Base-by-base conservation (phyloP, 2,329 filamentous ascomycete genomes). In the Fusarium verrucosum region DNA sequence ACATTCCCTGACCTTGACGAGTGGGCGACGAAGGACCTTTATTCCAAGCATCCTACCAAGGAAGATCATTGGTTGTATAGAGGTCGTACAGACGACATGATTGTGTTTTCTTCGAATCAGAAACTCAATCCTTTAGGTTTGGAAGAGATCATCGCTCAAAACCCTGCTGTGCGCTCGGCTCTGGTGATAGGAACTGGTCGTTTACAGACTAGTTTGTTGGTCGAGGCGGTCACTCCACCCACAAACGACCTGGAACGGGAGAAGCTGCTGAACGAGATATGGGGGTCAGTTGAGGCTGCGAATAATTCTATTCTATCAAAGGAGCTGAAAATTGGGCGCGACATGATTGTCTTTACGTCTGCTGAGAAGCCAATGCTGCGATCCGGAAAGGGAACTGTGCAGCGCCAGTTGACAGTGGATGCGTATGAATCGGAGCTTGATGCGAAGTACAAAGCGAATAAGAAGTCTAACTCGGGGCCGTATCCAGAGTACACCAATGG, bases 21-120 rank as follows among this genome's bases (percentile, higher is more conserved):
- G 60, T 82, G 75, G 65, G 72, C 76, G 9, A 82, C 78, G 8
- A 79, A 78, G 35, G 83, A 85, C 50, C 62, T 84, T 16, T 83
- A 77, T 67, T 73, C 67, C 10, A 66, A 68, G 2, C 78, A 78
- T 40, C 77, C 77, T 0, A 73, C 66, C 0, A 75, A 74, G 6
- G 45, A 69, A 9, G 53, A 75, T 19, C 52, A 69, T 19, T 79
- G 78, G 78, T 65, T 72, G 6, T 76, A 78, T 25, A 65, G 71
- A 20, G 77, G 78, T 2, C 72, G 78, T 4, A 70, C 71, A 0
- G 77, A 82, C 37, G 76, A 81, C 20, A 58, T 80, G n/a, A 74
- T 81, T 22, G 76, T 81, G 5, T 76, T 80, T 28, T 74, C 75
- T 1, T 78, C 71, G 3, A 79, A 78, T 1, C 75, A 79, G 46